phyloP scores from a whole-genome alignment of 176 grass and related monocot genomes.

The Oryza meyeriana region DNA sequence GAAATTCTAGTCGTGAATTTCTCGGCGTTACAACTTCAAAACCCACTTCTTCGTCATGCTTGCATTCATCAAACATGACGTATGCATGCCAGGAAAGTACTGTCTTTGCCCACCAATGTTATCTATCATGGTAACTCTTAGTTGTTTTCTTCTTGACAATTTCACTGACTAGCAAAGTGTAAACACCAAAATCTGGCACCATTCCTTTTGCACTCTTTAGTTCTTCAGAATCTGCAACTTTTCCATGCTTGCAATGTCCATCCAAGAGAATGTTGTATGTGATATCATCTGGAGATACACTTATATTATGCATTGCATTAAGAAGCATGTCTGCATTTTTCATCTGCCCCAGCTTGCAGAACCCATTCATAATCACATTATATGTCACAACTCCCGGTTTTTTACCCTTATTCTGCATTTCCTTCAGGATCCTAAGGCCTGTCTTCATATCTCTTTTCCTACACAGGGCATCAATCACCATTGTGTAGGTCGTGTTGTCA shows the following conservation, averaged over 20 bases:
- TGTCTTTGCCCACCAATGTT: background rate
- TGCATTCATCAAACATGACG: background rate
- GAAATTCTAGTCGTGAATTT: no score
- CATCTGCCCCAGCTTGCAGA: constrained; percentile 82
- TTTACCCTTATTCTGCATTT: constrained; percentile 69
- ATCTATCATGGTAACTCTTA: constrained; percentile 40
- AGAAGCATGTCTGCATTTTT: constrained; percentile 80
- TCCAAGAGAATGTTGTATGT: constrained; percentile 93
- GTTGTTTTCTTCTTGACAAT: constrained; percentile 53
- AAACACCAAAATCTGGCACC: constrained; percentile 64
- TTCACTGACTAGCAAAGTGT: constrained; percentile 68
- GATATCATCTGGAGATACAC: constrained; percentile 70
- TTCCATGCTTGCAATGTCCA: constrained; percentile 69
- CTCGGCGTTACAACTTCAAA: no score
- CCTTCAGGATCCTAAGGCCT: constrained; percentile 67
- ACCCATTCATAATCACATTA: constrained; percentile 81
- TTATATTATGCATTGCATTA: constrained; percentile 75
- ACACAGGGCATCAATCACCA: constrained; percentile 91
- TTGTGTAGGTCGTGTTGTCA: constrained; percentile 64
- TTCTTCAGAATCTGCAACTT: constrained; percentile 44
- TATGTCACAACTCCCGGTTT: constrained; percentile 72
- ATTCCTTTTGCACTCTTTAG: constrained; percentile 73
- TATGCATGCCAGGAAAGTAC: background rate
- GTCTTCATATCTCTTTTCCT: constrained; percentile 60
- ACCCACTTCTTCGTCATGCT: constrained; percentile 14